Base-by-base conservation (phyloP, 371 early-diverging fungal species). In the Rhizopus delemar region DNA sequence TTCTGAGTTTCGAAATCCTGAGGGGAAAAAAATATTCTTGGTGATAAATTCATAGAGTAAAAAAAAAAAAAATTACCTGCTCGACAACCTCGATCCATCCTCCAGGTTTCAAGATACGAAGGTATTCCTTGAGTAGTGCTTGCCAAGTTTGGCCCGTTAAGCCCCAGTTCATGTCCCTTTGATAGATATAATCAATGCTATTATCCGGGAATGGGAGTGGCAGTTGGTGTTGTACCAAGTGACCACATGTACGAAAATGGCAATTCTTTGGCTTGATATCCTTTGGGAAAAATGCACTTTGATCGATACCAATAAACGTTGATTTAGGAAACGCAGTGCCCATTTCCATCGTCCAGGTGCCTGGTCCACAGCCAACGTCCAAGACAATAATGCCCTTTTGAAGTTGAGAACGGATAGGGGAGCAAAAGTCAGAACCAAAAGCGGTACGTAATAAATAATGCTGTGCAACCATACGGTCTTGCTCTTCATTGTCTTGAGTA, bases 261-360 rank as follows among this genome's bases (percentile, higher is more conserved):
- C 78, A 78, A 58, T 78, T 78, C n/a, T 67, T 68, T 29, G 78
- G 78, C 55, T 75, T 75, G 53, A 78, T 78, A 16, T 73, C 73
- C 8, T 57, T 61, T 2, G 78, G 78, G 33, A 62, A 78, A 39
- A 62, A 50, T 3, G 61, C 50, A 5, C 36, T 49, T 29, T 60
- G 66, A 52, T 78, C 78, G 28, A 78, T 67, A 11, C 78, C 78
- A 22, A 75, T 73, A 41, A 78, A 78, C 0, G 69, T 70, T 2
- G 75, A 72, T 11, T 63, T 59, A 6, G 80, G 77, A 41, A 70
- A 79, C 0, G 57, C 71, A 0, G 74, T 71, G 13, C 69, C 66
- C 77, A 79, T 74, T 53, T 76, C 77, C 77, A 79, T 75, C 5
- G 74, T 64, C 80, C 80, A 79, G 3, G 75, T 76, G 3, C 74